Conservation (phyloP, 2,329 filamentous ascomycete genomes). For the Talaromyces sp. region DNA sequence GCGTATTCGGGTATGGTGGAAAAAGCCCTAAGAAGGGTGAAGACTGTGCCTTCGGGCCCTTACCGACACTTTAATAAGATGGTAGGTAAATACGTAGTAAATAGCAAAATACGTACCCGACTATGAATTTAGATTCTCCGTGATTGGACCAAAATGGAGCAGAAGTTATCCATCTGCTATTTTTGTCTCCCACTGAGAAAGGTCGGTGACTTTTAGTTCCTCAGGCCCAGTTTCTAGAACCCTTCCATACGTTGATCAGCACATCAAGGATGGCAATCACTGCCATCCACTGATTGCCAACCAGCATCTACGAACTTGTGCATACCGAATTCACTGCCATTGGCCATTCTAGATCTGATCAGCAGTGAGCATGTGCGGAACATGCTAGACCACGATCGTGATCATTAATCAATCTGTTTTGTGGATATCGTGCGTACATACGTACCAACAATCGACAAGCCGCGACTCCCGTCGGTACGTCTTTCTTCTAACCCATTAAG, state of each 20-base stretch:
- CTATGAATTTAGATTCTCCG: background rate
- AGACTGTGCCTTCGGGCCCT: background rate
- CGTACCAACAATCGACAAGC: background rate
- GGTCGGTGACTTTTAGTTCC: background rate
- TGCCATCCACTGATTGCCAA: background rate
- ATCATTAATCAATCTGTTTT: background rate
- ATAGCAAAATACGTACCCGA: background rate
- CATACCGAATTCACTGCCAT: background rate
- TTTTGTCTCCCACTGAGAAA: background rate
- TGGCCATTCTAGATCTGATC: background rate
- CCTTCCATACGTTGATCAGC: slow-evolving; percentile 3
- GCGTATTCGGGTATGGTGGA: background rate
- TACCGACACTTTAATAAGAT: background rate
- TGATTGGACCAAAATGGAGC: background rate
- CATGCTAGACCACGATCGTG: background rate
- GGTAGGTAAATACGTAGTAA: background rate
- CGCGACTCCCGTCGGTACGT: background rate
- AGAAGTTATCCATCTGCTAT: background rate
- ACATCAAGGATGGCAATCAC: background rate
- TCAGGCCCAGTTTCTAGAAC: slow-evolving; percentile 7
- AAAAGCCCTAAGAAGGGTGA: background rate
- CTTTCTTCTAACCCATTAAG: background rate
- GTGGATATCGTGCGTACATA: background rate
- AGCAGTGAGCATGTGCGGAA: background rate
- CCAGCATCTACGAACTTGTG: background rate